Conservation (phyloP, 1,284 basidiomycete genomes). For the Boletus smithii region DNA sequence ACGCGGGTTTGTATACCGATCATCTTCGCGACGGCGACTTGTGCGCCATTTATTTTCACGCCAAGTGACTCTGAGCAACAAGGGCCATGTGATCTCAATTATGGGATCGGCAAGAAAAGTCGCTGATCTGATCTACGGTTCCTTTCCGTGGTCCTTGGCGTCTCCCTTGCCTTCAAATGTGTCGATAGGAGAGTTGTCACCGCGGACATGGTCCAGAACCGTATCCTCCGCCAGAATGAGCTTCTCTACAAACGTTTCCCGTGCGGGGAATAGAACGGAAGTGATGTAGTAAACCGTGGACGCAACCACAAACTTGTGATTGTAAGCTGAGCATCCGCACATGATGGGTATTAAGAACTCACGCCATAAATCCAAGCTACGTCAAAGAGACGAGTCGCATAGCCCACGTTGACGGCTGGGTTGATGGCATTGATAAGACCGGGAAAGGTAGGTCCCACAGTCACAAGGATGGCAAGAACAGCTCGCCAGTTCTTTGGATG, state of each 20-base stretch:
- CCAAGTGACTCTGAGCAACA: neutral
- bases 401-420: slow-evolving; percentile 51
- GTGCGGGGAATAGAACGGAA: slow-evolving; percentile 55
- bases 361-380: slow-evolving; percentile 73
- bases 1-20: slow-evolving; percentile 5
- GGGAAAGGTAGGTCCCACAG: slow-evolving; percentile 64
- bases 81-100: neutral
- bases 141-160: slow-evolving; percentile 6
- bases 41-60: neutral
- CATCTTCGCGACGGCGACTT: slow-evolving; percentile 17
- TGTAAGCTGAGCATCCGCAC: slow-evolving; percentile 27
- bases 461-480: slow-evolving; percentile 56
- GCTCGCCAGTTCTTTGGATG: slow-evolving; percentile 67
- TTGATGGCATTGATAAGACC: slow-evolving; percentile 69
- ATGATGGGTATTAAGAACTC: slow-evolving; percentile 23
- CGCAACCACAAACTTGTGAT: slow-evolving; percentile 40
- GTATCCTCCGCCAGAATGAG: slow-evolving; percentile 34
- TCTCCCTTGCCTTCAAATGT: slow-evolving; percentile 1
- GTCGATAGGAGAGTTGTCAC: slow-evolving; percentile 2
- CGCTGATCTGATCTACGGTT: slow-evolving; percentile 6
- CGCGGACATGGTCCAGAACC: neutral
- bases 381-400: slow-evolving; percentile 53
- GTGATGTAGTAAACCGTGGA: slow-evolving; percentile 47
- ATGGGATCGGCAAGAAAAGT: slow-evolving; percentile 13
- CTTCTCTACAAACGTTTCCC: slow-evolving; percentile 53